Base-by-base conservation (phyloP, 768 basidiomycete genomes). In the Lactifluus hygrophoroides region DNA sequence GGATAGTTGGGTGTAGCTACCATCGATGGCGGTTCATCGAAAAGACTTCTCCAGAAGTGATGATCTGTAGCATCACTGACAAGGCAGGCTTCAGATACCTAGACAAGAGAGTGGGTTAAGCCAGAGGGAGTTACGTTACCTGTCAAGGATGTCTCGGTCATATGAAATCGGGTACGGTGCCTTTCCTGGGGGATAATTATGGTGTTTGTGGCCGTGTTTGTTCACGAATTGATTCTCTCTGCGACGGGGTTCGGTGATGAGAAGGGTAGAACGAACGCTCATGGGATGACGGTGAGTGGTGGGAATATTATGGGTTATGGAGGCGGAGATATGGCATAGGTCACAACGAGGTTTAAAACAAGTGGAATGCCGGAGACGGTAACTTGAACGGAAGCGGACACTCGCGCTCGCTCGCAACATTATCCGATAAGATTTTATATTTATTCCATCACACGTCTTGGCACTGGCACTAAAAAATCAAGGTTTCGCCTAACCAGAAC, bases 101-200 rank as follows among this genome's bases (percentile, higher is more conserved):
- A 5, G 37, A 43, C 21, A 30, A 14, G 34, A 23, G 54, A 50
- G 14, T 25, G 32, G 30, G 16, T 51, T 13, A 13, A 32, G 30
- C 17, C 17, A 25, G 37, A 4, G 17, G 48, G 55, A 14, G 83
- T 67, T 69, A 88, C 88, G 83, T 67, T 69, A 89, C 88, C 86
- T 71, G 65, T 88, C 86, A 42, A 89, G 71, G 54, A 87, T 73
- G 43, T 82, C 72, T 51, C 76, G 77, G 67, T 88, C 83, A 68
- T 88, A 90, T 25, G 81, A 84, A 37, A 86, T 67, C 1, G 88
- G 88, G 73, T 90, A 90, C 2, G 87, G 88, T 2, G 85, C 88
- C 72, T 90, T 88, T 68, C 87, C 85, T 38, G 76, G 77, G 61
- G 84, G 83, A 66, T 83, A 84, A 17, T 79, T 75, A 67, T 89